phyloP scores from a whole-genome alignment of 768 basidiomycete genomes.

The Strobilomyces echinocephalus region DNA sequence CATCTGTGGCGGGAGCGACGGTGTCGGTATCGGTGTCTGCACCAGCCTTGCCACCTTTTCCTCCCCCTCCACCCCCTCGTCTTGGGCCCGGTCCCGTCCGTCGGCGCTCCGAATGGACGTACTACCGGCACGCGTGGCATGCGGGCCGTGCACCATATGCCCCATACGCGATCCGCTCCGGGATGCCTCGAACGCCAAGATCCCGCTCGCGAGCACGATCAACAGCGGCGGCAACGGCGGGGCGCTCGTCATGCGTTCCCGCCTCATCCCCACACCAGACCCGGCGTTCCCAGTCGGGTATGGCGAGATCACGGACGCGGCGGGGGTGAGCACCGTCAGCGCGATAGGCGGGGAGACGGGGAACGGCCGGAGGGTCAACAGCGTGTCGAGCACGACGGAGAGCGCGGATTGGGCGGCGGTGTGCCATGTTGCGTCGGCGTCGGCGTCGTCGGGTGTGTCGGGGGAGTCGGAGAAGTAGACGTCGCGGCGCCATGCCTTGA shows the following conservation, averaged over 20 bases:
- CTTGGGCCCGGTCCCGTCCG: too few relatives aligned
- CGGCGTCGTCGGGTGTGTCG: neutral
- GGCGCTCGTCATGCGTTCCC: slow-evolving; percentile 25
- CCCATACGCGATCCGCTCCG: slow-evolving; percentile 19
- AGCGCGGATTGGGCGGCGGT: slow-evolving; percentile 16
- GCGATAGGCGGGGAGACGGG: slow-evolving; percentile 22
- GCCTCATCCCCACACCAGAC: slow-evolving; percentile 1
- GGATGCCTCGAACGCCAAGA: slow-evolving; percentile 16
- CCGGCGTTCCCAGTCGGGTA: slow-evolving; percentile 8
- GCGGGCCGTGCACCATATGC: slow-evolving; percentile 19
- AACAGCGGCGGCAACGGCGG: slow-evolving; percentile 32
- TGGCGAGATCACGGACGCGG: neutral
- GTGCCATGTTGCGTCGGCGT: neutral
- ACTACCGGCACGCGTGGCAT: neutral
- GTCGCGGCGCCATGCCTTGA: slow-evolving; percentile 23
- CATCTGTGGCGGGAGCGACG: slow-evolving; percentile 34
- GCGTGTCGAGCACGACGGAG: slow-evolving; percentile 30
- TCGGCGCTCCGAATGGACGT: too few relatives aligned
- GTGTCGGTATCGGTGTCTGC: slow-evolving; percentile 10
- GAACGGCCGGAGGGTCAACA: slow-evolving; percentile 32
- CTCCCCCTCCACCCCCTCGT: too few relatives aligned
- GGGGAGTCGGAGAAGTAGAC: neutral
- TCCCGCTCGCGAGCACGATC: slow-evolving; percentile 20
- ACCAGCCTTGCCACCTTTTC: too few relatives aligned
- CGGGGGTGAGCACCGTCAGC: slow-evolving; percentile 15